Evolutionary conservation across 176 grass and related monocot genomes (phyloP).

Genomic region (Triticum dicoccoides): DNA sequence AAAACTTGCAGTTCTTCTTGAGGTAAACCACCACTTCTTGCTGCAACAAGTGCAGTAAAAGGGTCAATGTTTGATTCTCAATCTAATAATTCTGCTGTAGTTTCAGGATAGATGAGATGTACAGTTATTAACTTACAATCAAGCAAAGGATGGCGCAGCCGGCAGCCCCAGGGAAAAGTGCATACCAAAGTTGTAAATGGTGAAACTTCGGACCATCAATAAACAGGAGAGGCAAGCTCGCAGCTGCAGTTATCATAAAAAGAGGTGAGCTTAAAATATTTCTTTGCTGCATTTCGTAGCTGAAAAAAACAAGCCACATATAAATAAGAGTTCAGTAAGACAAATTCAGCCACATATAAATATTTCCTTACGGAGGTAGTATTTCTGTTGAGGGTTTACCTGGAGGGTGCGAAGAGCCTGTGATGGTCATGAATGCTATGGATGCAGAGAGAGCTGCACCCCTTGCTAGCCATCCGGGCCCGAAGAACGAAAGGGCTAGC

Average conservation of each 20-base stretch:
- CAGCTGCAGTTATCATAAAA: slow-evolving; percentile 55
- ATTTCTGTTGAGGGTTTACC: slow-evolving; percentile 44
- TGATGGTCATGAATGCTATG: slow-evolving; percentile 90
- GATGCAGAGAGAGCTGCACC: slow-evolving; percentile 74
- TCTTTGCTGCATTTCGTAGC: not conserved
- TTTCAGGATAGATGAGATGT: not conserved
- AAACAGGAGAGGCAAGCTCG: slow-evolving; percentile 90
- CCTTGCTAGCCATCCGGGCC: slow-evolving; percentile 89
- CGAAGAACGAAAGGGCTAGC: slow-evolving; percentile 76
- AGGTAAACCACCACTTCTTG: slow-evolving; percentile 87
- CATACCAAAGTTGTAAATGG: slow-evolving; percentile 79
- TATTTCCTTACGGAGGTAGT: not conserved
- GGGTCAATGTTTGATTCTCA: slow-evolving; percentile 23
- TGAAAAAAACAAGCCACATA: not conserved
- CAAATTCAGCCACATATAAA: not conserved
- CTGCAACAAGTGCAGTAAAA: slow-evolving; percentile 49
- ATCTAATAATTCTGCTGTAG: not conserved
- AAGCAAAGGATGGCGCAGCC: slow-evolving; percentile 83
- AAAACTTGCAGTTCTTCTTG: slow-evolving; percentile 92
- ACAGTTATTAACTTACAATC: slow-evolving; percentile 64
- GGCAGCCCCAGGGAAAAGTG: slow-evolving; percentile 77
- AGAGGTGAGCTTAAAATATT: not conserved
- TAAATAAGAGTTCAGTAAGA: not conserved
- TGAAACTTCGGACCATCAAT: slow-evolving; percentile 85
- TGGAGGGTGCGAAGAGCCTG: slow-evolving; percentile 71